A percentile compares a stretch with the other conserved stretches of the same genome.
Evolutionary conservation across 352 stramenopile genomes (phyloP).

Genomic region (Pythium aquatile): DNA sequence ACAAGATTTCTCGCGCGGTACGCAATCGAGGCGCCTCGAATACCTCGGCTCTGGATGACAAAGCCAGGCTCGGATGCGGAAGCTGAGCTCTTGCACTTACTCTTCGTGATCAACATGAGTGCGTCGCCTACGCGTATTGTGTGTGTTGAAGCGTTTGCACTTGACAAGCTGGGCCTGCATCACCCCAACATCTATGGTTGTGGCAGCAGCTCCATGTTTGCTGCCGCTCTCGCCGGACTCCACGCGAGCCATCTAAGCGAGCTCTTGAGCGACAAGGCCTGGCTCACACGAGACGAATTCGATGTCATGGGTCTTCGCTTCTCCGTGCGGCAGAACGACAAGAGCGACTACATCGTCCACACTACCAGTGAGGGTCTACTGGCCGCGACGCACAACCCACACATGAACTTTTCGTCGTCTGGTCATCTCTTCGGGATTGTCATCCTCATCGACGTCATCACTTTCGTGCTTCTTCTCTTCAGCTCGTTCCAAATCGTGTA

Average conservation of each 20-base stretch:
- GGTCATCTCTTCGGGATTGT: conserved; percentile 13
- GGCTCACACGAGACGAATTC: conserved; percentile 18
- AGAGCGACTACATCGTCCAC: conserved; percentile 8
- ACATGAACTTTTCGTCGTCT: conserved; percentile 17
- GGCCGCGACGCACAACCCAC: conserved; percentile 2
- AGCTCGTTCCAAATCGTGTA: conserved; percentile 4
- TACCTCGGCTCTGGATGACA: conserved; percentile 5
- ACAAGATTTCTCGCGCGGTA: conserved; percentile 13
- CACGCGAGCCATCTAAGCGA: conserved; percentile 7
- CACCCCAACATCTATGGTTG: conserved; percentile 16
- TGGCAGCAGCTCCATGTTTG: conserved; percentile 11
- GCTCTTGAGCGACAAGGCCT: conserved; percentile 17
- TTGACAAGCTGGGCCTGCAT: neutral
- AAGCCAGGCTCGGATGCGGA: neutral
- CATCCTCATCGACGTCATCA: conserved; percentile 8
- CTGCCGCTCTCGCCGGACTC: conserved; percentile 6
- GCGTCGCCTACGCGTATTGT: conserved; percentile 5
- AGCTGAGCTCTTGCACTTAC: conserved; percentile 12
- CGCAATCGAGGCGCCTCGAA: conserved; percentile 3
- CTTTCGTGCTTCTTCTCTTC: neutral
- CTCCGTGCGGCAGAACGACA: conserved; percentile 19
- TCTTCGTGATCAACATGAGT: conserved; percentile 8
- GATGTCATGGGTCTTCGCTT: conserved; percentile 13
- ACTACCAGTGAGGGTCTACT: neutral
- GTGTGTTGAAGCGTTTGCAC: conserved; percentile 12